A percentile compares a stretch with the other conserved stretches of the same genome.
phyloP scores from a whole-genome alignment of 208 protist genomes.

The Perkinsela sp. region DNA sequence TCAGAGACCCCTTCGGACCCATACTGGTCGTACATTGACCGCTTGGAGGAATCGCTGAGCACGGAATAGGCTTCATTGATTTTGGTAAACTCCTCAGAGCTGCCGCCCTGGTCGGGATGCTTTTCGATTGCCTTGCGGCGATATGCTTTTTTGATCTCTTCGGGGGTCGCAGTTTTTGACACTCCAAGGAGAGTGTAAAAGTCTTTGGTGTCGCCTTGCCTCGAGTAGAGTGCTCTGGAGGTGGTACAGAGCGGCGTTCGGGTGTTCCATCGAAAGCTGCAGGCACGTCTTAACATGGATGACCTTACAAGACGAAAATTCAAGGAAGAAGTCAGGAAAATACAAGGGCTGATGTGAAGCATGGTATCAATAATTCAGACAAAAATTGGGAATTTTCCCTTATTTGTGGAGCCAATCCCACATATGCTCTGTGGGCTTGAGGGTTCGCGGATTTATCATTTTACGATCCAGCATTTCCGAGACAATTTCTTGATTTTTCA shows the following conservation, averaged over 20 bases:
- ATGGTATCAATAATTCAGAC: too few species aligned
- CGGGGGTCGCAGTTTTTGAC: conserved; percentile 12
- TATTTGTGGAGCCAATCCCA: not conserved
- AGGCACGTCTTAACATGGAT: too few species aligned
- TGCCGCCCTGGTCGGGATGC: conserved; percentile 63
- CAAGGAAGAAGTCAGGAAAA: too few species aligned
- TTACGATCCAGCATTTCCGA: not conserved
- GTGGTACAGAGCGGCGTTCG: too few species aligned
- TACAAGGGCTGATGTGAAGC: too few species aligned
- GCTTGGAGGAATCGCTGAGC: conserved; percentile 75
- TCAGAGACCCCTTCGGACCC: conserved; percentile 43
- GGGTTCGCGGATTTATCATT: not conserved
- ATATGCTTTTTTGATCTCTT: conserved; percentile 63
- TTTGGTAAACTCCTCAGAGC: conserved; percentile 64
- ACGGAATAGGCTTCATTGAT: conserved; percentile 84
- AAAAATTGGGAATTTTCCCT: too few species aligned
- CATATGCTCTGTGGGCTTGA: not conserved
- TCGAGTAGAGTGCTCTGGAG: not conserved
- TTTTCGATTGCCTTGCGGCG: conserved; percentile 56
- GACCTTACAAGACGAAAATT: too few species aligned
- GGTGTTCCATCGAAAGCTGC: too few species aligned
- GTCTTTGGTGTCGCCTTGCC: conserved; percentile 15
- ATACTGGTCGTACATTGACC: conserved; percentile 84
- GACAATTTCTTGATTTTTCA: not conserved
- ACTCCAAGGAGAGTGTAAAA: conserved; percentile 64